phyloP scores from a whole-genome alignment of 2,329 filamentous ascomycete species.

The Drechmeria coniospora region DNA sequence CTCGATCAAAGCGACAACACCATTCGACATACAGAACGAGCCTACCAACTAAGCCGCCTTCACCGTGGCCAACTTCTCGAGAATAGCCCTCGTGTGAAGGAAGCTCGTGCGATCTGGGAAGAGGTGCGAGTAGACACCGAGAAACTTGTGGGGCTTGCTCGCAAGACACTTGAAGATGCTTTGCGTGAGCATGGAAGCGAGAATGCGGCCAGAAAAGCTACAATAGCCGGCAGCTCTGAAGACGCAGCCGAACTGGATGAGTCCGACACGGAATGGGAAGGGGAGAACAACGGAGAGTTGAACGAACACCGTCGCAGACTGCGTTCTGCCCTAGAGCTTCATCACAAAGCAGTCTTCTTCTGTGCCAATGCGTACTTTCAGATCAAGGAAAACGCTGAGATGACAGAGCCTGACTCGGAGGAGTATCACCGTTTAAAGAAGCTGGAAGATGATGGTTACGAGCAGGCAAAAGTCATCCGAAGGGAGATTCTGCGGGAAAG shows the following conservation, averaged over 20 bases:
- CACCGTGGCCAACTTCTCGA: conserved; percentile 65
- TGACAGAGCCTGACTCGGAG: conserved; percentile 51
- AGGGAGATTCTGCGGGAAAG: conserved; percentile 57
- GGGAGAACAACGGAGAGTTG: conserved; percentile 25
- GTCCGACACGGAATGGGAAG: conserved; percentile 20
- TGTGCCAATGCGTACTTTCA: conserved; percentile 72
- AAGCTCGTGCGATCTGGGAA: conserved; percentile 58
- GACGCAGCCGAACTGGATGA: conserved; percentile 10
- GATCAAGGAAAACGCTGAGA: conserved; percentile 53
- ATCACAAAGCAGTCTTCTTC: conserved; percentile 75
- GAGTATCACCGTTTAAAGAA: conserved; percentile 52
- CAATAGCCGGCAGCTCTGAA: too few species aligned
- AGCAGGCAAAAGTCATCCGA: conserved; percentile 61
- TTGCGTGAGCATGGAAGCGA: conserved; percentile 14
- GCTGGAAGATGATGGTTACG: conserved; percentile 58
- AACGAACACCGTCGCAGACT: conserved; percentile 47
- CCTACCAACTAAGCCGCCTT: conserved; percentile 46
- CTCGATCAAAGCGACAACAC: conserved; percentile 64
- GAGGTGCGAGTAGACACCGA: conserved; percentile 33
- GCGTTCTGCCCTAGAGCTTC: conserved; percentile 58
- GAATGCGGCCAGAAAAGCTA: conserved; percentile 1
- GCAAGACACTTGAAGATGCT: conserved; percentile 42
- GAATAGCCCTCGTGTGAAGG: conserved; percentile 50
- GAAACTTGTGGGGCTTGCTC: conserved; percentile 45
- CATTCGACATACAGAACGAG: conserved; percentile 54